A percentile compares a stretch with the other conserved stretches of the same genome.
Evolutionary conservation across 2,329 filamentous ascomycete species (phyloP).

Genomic region (Beauveria bassiana): DNA sequence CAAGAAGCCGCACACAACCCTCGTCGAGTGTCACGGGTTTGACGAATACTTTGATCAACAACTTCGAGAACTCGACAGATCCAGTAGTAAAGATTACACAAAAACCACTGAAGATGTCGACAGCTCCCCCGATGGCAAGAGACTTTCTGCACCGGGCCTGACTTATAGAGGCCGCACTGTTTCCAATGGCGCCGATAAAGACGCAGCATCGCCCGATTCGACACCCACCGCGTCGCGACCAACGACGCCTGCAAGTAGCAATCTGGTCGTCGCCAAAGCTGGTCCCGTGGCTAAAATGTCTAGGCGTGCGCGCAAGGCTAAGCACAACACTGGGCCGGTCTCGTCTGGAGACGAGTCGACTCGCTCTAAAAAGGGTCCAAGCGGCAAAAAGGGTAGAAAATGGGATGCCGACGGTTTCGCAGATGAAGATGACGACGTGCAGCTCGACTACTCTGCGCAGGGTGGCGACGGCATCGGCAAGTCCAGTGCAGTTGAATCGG

Average conservation of each 20-base stretch:
- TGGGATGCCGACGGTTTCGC: constrained; percentile 89
- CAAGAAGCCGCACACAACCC: constrained; percentile 68
- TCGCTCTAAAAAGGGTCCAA: constrained; percentile 42
- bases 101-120: constrained; percentile 19
- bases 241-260: constrained; percentile 59
- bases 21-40: constrained; percentile 72
- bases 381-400: constrained; percentile 83
- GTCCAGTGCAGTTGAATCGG: constrained; percentile 58
- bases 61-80: constrained; percentile 68
- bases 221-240: constrained; percentile 74
- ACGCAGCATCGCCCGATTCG: constrained; percentile 52
- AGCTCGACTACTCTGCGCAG: constrained; percentile 81
- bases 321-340: constrained; percentile 57
- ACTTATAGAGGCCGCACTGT: constrained; percentile 30
- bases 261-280: constrained; percentile 62
- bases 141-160: constrained; percentile 28
- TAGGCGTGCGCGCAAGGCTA: constrained; percentile 63
- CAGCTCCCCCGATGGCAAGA: constrained; percentile 10
- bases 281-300: constrained; percentile 72
- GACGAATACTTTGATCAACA: constrained; percentile 94
- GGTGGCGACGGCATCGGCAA: constrained; percentile 39
- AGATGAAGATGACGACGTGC: constrained; percentile 70
- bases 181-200: constrained; percentile 26
- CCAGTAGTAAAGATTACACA: constrained; percentile 29
- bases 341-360: constrained; percentile 80